Evolutionary conservation across 352 stramenopile species (phyloP).

Genomic region (Stramenopiles sp.): DNA sequence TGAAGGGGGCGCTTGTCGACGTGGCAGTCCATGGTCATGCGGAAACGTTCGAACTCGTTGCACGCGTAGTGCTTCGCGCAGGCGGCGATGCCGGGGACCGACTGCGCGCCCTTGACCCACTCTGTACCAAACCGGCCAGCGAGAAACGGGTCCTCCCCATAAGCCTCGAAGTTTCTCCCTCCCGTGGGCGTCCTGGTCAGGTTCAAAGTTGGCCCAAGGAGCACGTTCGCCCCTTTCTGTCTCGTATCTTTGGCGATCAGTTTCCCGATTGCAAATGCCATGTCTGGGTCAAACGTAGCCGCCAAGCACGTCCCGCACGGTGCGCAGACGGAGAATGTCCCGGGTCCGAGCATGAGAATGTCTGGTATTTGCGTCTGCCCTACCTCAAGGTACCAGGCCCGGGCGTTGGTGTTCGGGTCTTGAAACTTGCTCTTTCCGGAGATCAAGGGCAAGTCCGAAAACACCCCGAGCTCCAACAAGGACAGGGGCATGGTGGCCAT

Average conservation of each 20-base stretch:
- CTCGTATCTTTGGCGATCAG: conserved; percentile 10
- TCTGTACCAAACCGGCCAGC: conserved; percentile 23
- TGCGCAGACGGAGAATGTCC: background rate
- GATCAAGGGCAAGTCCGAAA: background rate
- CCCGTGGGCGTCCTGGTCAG: conserved; percentile 25
- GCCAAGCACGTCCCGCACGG: conserved; percentile 21
- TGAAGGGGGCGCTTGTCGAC: conserved; percentile 28
- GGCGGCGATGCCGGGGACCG: conserved; percentile 21
- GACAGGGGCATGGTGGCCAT: background rate
- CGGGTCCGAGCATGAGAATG: background rate
- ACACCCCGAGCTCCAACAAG: background rate
- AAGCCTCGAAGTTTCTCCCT: conserved; percentile 32
- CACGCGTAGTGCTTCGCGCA: conserved; percentile 30
- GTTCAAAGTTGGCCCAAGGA: conserved; percentile 33
- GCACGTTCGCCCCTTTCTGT: conserved; percentile 21
- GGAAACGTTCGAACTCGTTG: conserved; percentile 33
- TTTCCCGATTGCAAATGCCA: conserved; percentile 13
- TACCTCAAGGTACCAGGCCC: background rate
- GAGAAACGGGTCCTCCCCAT: conserved; percentile 30
- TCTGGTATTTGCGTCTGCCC: background rate
- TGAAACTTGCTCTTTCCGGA: background rate
- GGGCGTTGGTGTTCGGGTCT: background rate
- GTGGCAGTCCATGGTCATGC: conserved; percentile 24
- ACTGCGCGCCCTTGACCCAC: conserved; percentile 25
- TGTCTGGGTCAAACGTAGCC: conserved; percentile 16